These are phyloP conservation scores for Macrophomina phaseolina DNA, from an alignment of 2,329 filamentous ascomycete species.

Conservation along the genomic window DNA sequence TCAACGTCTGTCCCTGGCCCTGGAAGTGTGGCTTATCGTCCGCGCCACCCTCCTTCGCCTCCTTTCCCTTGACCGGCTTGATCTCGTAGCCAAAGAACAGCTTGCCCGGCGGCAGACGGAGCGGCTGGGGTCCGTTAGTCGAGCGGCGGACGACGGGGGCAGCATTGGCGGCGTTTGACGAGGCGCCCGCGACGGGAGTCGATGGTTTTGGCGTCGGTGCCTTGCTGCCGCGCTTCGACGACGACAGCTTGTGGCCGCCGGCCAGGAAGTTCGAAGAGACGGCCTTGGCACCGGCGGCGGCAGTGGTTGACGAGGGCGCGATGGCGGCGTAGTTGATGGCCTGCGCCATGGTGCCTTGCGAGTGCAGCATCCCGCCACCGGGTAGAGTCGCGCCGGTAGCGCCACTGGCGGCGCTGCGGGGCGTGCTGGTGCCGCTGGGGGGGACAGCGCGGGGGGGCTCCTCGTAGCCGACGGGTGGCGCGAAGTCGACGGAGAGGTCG, in stretches of 20 bases:
- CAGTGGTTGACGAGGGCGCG: slow-evolving; percentile 74
- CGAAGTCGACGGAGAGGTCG: slow-evolving; percentile 95
- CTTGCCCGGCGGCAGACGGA: slow-evolving; percentile 85
- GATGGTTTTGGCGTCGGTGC: slow-evolving; percentile 64
- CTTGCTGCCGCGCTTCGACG: slow-evolving; percentile 78
- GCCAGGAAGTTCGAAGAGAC: slow-evolving; percentile 78
- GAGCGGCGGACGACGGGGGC: slow-evolving; percentile 49
- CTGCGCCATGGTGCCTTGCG: slow-evolving; percentile 92
- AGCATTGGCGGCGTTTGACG: slow-evolving; percentile 34
- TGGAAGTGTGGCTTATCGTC: slow-evolving; percentile 71
- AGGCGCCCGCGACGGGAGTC: slow-evolving; percentile 67
- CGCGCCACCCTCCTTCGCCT: slow-evolving; percentile 59
- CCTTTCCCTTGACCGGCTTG: slow-evolving; percentile 82
- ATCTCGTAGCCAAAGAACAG: slow-evolving; percentile 97
- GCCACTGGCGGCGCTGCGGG: slow-evolving; percentile 69
- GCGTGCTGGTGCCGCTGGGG: slow-evolving; percentile 83
- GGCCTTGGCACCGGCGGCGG: slow-evolving; percentile 66
- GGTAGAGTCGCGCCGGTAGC: slow-evolving; percentile 60
- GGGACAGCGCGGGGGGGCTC: slow-evolving; percentile 72
- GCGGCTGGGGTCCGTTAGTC: slow-evolving; percentile 81
- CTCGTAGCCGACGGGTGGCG: slow-evolving; percentile 89
- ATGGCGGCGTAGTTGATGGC: slow-evolving; percentile 97
- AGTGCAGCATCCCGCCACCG: slow-evolving; percentile 75
- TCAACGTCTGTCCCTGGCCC: slow-evolving; percentile 81
- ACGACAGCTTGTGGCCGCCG: slow-evolving; percentile 79